Evolutionary conservation across 768 basidiomycete genomes (phyloP).

Genomic region (Asterophora lycoperdoides): DNA sequence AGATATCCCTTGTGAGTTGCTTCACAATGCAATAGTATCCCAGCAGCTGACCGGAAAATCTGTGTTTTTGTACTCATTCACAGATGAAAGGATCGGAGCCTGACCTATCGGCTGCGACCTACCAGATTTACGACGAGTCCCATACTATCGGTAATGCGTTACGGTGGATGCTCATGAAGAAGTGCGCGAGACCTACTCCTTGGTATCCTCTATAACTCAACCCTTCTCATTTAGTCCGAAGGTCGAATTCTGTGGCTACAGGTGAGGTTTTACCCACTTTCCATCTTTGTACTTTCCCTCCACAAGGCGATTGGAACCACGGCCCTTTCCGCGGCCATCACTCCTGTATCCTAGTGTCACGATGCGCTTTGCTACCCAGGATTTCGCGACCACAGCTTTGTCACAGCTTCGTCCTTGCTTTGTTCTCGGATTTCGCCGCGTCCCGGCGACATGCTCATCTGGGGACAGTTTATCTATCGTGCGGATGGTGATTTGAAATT

Average conservation of each 20-base stretch:
- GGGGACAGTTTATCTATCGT: not conserved
- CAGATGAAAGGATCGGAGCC: conserved; percentile 82
- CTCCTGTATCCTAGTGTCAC: no score
- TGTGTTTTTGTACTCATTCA: not conserved
- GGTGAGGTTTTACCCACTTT: conserved; percentile 41
- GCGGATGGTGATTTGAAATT: not conserved
- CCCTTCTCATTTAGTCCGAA: conserved; percentile 59
- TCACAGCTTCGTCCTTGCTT: conserved; percentile 6
- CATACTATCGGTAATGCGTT: conserved; percentile 95
- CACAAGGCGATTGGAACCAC: not conserved
- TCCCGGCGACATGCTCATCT: not conserved
- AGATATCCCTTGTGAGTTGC: conserved; percentile 38
- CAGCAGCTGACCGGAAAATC: not conserved
- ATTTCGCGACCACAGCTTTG: not conserved
- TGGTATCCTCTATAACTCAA: conserved; percentile 2
- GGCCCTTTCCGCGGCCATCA: not conserved
- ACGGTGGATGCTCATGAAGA: conserved; percentile 99
- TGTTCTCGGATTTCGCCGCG: conserved; percentile 8
- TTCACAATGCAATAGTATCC: not conserved
- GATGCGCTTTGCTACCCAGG: no score
- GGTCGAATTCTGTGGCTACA: conserved; percentile 98
- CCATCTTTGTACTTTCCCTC: conserved; percentile 7
- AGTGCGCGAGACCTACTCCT: conserved; percentile 48
- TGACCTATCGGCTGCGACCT: conserved; percentile 87
- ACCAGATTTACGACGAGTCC: conserved; percentile 87